These are phyloP conservation scores for Pulveroboletus sp. DNA, from an alignment of 768 basidiomycete species.

Conservation along the genomic window DNA sequence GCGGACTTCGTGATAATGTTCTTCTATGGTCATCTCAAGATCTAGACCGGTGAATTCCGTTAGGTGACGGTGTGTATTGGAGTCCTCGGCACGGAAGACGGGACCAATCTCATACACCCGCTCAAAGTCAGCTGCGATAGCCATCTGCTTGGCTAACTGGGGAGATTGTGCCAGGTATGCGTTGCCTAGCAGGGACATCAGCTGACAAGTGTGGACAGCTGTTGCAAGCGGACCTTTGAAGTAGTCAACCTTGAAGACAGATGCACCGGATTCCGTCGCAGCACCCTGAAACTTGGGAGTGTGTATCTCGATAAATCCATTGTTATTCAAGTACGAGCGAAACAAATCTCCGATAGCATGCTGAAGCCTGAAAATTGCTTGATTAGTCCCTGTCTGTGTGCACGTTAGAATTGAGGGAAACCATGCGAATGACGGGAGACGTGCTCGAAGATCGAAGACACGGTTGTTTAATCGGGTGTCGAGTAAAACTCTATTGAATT, in stretches of 20 bases:
- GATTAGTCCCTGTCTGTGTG: constrained; percentile 83
- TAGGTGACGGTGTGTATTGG: constrained; percentile 95
- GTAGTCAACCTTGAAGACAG: constrained; percentile 96
- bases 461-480: constrained; percentile 95
- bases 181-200: constrained; percentile 45
- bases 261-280: constrained; percentile 94
- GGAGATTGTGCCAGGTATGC: constrained; percentile 97
- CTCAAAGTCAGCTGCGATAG: constrained; percentile 97
- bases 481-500: constrained; percentile 78
- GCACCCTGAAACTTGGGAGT: constrained; percentile 96
- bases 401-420: constrained; percentile 7
- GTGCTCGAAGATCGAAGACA: constrained; percentile 85
- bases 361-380: constrained; percentile 91
- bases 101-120: constrained; percentile 95
- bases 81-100: constrained; percentile 96
- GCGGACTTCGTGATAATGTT: constrained; percentile 97
- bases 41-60: constrained; percentile 99
- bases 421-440: constrained; percentile 22
- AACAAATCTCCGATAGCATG: constrained; percentile 85
- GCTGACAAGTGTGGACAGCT: neutral
- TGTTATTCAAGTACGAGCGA: constrained; percentile 68
- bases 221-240: constrained; percentile 67
- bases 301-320: constrained; percentile 92
- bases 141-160: constrained; percentile 98
- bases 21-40: constrained; percentile 98